Base-by-base conservation (phyloP, 2,329 filamentous ascomycete genomes). In the Hawksworthiomyces lignivorus region DNA sequence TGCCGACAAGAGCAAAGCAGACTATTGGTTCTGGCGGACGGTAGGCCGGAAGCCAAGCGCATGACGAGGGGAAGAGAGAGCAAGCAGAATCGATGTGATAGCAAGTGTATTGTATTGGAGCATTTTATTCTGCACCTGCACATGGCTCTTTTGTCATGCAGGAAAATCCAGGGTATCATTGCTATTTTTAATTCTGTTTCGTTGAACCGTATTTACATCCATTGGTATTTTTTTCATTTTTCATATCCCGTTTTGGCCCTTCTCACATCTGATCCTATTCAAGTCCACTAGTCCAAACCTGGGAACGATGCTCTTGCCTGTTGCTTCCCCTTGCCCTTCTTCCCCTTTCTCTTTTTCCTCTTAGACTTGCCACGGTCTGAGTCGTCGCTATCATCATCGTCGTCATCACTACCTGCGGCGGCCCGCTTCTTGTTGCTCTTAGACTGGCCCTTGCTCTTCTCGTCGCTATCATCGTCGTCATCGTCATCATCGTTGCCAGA, bases 381-480 rank as follows among this genome's bases (percentile, higher is more conserved):
- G 20, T 47, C 39, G 28, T 22, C 27, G 21, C 30, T 35, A n/a
- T 43, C 8, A 74, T 69, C 73, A 6, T 51, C 50, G 29, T 51
- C 43, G 37, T 45, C 44, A 29, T 33, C 32, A 31, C 27, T 35
- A 24, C 57, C 53, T 7, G 60, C 61, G 4, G 36, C 36, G 2
- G 63, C 63, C 3, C 67, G 65, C 12, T 68, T 66, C 14, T 72
- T 68, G 0, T 62, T 62, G 1, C 68, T 67, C 4, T 21, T 12
- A 18, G 20, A 6, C 8, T 18, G 8, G 24, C 2, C 10, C 7
- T 8, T 21, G 26, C 24, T 20, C 9, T 31, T 34, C 7, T 74
- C 69, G 34, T 69, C 73, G 27, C 72, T 67, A 34, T 65, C 68
- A 14, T 60, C 56, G 6, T 69, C 63, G 19, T 68, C 67, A 22